Evolutionary conservation across 2,329 filamentous ascomycete species (phyloP).

Genomic region (Pyrenophora tritici-repentis): DNA sequence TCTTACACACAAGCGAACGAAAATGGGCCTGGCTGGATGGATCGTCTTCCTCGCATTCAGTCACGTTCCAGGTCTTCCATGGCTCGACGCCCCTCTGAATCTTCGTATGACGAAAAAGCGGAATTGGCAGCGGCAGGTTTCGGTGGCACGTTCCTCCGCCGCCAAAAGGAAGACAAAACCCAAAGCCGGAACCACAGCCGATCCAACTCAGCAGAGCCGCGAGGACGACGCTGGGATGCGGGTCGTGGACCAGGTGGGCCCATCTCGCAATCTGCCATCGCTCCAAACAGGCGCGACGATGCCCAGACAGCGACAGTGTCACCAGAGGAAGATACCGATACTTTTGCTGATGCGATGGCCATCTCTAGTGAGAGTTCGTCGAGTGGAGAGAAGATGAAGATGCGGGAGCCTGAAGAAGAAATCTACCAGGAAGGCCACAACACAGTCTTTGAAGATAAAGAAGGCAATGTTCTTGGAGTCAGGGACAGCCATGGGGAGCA

Average conservation of each 20-base stretch:
- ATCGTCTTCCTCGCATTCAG: conserved; percentile 78
- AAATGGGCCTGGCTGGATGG: conserved; percentile 93
- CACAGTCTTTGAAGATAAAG: conserved; percentile 80
- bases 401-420: conserved; percentile 56
- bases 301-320: conserved; percentile 40
- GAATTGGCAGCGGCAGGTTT: conserved; percentile 67
- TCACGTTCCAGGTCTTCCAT: conserved; percentile 82
- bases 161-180: conserved; percentile 76
- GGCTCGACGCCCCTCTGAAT: conserved; percentile 64
- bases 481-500: conserved; percentile 54
- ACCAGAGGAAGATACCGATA: conserved; percentile 53
- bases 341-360: conserved; percentile 51
- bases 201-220: conserved; percentile 57
- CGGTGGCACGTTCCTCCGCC: conserved; percentile 78
- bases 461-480: conserved; percentile 82
- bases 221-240: conserved; percentile 71
- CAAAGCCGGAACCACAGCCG: conserved; percentile 65
- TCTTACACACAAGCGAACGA: conserved; percentile 92
- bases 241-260: conserved; percentile 81
- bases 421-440: conserved; percentile 81
- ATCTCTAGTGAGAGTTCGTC: conserved; percentile 44
- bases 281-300: conserved; percentile 58
- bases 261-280: conserved; percentile 87
- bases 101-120: conserved; percentile 61
- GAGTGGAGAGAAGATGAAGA: conserved; percentile 39